Conservation (phyloP, 805 yeast species). For the Starmerella stellata region DNA sequence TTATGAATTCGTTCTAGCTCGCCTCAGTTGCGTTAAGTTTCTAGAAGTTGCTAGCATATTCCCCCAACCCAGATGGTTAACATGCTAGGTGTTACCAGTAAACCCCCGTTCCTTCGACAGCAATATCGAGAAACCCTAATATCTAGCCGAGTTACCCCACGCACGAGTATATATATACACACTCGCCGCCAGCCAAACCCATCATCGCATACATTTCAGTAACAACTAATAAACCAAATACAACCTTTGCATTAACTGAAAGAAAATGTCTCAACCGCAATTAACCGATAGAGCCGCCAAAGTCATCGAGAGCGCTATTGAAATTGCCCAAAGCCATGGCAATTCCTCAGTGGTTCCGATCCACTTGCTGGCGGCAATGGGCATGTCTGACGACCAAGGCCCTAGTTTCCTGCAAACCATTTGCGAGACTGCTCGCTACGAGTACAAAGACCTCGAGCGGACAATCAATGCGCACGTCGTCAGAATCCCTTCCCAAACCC, state of each 20-base stretch:
- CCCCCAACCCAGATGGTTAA: too few species aligned
- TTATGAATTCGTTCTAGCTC: too few species aligned
- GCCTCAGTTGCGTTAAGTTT: too few species aligned
- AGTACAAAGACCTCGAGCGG: constrained; percentile 65
- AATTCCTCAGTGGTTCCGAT: constrained; percentile 75
- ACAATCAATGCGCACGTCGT: constrained; percentile 66
- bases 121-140: too few species aligned
- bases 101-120: too few species aligned
- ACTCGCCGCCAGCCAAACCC: too few species aligned
- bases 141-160: too few species aligned
- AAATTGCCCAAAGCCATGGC: constrained; percentile 66
- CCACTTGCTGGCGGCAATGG: constrained; percentile 83
- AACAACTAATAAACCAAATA: too few species aligned
- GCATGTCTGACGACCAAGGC: constrained; percentile 37
- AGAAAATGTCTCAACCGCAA: constrained; percentile 23
- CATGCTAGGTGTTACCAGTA: too few species aligned
- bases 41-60: too few species aligned
- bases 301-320: constrained; percentile 59
- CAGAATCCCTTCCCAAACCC: constrained; percentile 69
- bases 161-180: too few species aligned
- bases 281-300: constrained; percentile 86
- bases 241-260: neutral
- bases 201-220: too few species aligned
- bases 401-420: constrained; percentile 61
- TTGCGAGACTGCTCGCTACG: constrained; percentile 71